Base-by-base conservation (phyloP, 345 rosid species). In the Eucalyptus fibrosa region DNA sequence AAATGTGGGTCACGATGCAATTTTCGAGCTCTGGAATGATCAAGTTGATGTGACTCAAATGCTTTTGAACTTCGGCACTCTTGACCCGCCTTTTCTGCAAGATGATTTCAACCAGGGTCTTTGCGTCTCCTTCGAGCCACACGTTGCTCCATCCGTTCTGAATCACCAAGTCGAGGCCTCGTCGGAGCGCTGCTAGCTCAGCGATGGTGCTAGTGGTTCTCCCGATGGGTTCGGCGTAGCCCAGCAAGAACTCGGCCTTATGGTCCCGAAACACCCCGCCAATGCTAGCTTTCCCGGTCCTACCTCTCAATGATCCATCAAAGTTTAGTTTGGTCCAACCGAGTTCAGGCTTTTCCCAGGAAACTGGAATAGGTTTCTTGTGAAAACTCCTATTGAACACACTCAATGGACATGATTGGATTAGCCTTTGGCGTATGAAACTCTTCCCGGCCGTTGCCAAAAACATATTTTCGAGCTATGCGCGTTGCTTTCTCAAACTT, bases 261-360 rank as follows among this genome's bases (percentile, higher is more conserved):
- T 96, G 96, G 93, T 96, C 94, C 91, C 98, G 93, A 86, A 97
- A 94, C 13, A 97, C 93, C 12, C 99, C 99, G 21, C 98, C 98
- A 42, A 96, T 95, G 95, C 99, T 97, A 77, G 94, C 94, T 88
- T 93, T 92, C 28, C 97, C 92, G 21, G 90, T 88, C 67, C 90
- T 91, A 42, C 94, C 94, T 90, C 91, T 93, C 89, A 92, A 93
- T 0, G 99, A 96, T 16, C 99, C 99, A 69, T 97, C 99, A 12
- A 94, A 96, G 95, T 97, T 97, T 24, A 96, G 90, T 87, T 97
- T 97, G 21, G 96, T 97, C 97, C 99, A 96, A 6, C 99, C 97
- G 5, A 56, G 87, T 87, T 93, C 32, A 0, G 98, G 99, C 87
- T 91, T 96, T 90, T 93, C 89, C 99, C 99, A 97, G 13, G 97